These are phyloP conservation scores for Beauveria sp. DNA, from an alignment of 2,329 filamentous ascomycete species.

Conservation along the genomic window DNA sequence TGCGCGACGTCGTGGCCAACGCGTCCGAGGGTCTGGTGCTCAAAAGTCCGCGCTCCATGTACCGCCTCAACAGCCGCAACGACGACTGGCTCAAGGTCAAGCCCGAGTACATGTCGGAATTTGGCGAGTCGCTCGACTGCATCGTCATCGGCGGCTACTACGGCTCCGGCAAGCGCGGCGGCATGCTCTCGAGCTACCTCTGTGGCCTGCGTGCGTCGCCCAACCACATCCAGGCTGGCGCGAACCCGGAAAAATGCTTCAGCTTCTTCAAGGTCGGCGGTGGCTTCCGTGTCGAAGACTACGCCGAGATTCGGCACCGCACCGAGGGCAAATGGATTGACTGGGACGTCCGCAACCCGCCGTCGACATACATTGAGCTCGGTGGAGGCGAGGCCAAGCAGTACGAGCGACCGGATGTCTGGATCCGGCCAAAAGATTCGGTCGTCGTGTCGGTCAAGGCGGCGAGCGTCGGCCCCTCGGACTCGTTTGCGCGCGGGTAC, in stretches of 20 bases:
- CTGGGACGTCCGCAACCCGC: slow-evolving; percentile 73
- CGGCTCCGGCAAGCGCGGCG: slow-evolving; percentile 78
- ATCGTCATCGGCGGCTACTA: slow-evolving; percentile 89
- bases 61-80: slow-evolving; percentile 80
- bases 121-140: slow-evolving; percentile 87
- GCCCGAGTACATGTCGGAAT: slow-evolving; percentile 95
- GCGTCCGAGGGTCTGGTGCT: slow-evolving; percentile 85
- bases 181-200: slow-evolving; percentile 76
- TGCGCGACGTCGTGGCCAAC: slow-evolving; percentile 78
- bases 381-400: slow-evolving; percentile 65
- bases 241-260: slow-evolving; percentile 66
- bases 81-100: slow-evolving; percentile 99
- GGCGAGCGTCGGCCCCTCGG: slow-evolving; percentile 64
- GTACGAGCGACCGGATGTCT: slow-evolving; percentile 76
- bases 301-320: slow-evolving; percentile 69
- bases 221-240: slow-evolving; percentile 51
- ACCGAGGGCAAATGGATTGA: slow-evolving; percentile 89
- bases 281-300: slow-evolving; percentile 79
- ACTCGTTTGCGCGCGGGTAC: slow-evolving; percentile 66
- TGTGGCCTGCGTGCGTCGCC: slow-evolving; percentile 76
- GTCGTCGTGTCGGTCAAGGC: slow-evolving; percentile 86
- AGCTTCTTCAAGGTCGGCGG: slow-evolving; percentile 99
- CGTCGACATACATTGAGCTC: slow-evolving; percentile 70
- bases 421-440: slow-evolving; percentile 86
- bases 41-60: slow-evolving; percentile 85